Evolutionary conservation across 495 filamentous ascomycete genomes (phyloP).

Genomic region (Aspergillus baeticus): DNA sequence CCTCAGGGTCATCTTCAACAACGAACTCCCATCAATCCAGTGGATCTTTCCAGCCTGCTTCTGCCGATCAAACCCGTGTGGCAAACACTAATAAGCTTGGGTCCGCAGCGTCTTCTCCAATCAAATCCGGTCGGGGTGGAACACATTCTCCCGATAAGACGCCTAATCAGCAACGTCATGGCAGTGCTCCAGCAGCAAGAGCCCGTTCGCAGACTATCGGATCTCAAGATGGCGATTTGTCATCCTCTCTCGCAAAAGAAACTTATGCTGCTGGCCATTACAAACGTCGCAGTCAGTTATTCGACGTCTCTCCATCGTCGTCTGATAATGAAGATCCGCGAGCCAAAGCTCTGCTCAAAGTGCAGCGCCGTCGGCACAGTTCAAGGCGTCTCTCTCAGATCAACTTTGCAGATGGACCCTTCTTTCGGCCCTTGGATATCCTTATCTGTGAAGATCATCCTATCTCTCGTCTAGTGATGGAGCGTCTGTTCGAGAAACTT

Average conservation of each 20-base stretch:
- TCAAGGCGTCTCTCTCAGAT: conserved; percentile 90
- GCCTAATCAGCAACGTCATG: conserved; percentile 41
- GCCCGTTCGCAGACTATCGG: conserved; percentile 90
- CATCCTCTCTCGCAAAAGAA: conserved; percentile 51
- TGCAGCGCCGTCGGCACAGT: conserved; percentile 88
- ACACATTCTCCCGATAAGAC: conserved; percentile 54
- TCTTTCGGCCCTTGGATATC: conserved; percentile 88
- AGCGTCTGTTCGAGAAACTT: conserved; percentile 90
- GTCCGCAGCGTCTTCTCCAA: conserved; percentile 70
- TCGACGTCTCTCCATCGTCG: conserved; percentile 95
- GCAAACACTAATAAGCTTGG: conserved; percentile 53
- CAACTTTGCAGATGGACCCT: conserved; percentile 73
- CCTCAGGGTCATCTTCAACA: conserved; percentile 83
- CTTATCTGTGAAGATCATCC: conserved; percentile 98
- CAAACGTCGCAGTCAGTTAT: conserved; percentile 89
- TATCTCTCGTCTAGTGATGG: conserved; percentile 96
- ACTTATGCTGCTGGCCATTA: conserved; percentile 70
- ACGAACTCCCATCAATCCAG: conserved; percentile 76
- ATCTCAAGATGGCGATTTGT: conserved; percentile 80
- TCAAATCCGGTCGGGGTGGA: conserved; percentile 65
- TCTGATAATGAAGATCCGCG: conserved; percentile 96
- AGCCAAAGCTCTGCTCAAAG: conserved; percentile 86
- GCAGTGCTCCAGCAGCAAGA: conserved; percentile 48
- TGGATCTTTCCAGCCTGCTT: conserved; percentile 69
- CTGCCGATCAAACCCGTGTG: conserved; percentile 54